Base-by-base conservation (phyloP, 441 rosid species). In the Gossypium lobatum region DNA sequence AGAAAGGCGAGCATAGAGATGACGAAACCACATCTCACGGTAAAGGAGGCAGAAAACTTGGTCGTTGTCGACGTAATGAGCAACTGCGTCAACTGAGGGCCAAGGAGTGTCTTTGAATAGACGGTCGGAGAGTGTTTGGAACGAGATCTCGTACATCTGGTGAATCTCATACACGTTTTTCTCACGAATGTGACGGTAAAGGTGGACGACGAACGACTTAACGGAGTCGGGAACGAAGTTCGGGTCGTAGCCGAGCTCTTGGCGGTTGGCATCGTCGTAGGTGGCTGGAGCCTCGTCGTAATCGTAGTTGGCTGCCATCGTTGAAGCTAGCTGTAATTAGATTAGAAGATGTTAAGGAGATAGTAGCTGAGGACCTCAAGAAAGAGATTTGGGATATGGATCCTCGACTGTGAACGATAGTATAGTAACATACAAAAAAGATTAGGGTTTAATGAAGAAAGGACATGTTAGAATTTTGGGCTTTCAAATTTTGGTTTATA, bases 1-100 rank as follows among this genome's bases (percentile, higher is more conserved):
- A 2, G 97, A 84, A 7, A 90, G 85, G 72, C 97, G 86, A 13
- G 97, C 98, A 37, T 88, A 95, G 59, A 95, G 83, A 64, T 93
- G 98, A 23, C 98, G 85, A 78, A 88, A 95, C 98, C 98, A 93
- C 98, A 95, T 91, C 93, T 95, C 98, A 8, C 97, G 94, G 77
- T 95, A 95, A 1, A 95, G 88, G 58, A 95, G 88, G 74, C 98
- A 91, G 76, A 95, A 93, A 0, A 95, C 98, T 57, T 88, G 98
- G 66, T 95, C 98, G 48, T 95, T 93, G 75, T 95, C 98, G 0
- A 95, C 98, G 50, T 62, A 86, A 52, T 83, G 85, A 31, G 98
- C 90, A 0, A 95, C 91, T 2, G 98, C 98, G 16, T 95, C 98
- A 16, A 93, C 95, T 66, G 90, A 86, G 16, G 98, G 98, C 98